Evolutionary conservation across 1,284 basidiomycete species (phyloP).

Genomic region (Sanghuangporus sanghuang): DNA sequence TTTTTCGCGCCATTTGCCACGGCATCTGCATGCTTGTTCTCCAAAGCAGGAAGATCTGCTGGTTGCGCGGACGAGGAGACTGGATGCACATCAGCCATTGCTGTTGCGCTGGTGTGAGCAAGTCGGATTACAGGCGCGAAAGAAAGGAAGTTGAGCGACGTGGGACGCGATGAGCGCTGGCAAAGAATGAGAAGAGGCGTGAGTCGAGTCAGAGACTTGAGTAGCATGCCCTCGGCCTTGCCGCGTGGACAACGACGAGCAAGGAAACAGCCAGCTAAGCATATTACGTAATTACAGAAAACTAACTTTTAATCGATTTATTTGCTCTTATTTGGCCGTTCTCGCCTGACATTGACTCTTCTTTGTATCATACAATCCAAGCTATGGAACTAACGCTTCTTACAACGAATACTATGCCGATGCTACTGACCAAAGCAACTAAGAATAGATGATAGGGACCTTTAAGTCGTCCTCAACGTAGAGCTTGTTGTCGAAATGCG

Average conservation of each 20-base stretch:
- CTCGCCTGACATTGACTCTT: background rate
- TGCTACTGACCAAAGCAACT: background rate
- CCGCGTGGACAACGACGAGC: background rate
- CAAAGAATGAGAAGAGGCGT: background rate
- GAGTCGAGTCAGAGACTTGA: background rate
- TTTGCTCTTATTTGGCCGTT: background rate
- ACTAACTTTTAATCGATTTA: background rate
- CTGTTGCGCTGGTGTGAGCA: background rate
- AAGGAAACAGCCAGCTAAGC: constrained; percentile 1
- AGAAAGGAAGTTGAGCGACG: too few species aligned
- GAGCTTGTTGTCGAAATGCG: background rate
- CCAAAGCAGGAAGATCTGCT: constrained; percentile 29
- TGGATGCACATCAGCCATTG: constrained; percentile 18
- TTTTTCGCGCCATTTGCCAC: constrained; percentile 34
- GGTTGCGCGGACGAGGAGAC: constrained; percentile 35
- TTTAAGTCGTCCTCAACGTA: background rate
- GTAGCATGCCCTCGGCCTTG: background rate
- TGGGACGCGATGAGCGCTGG: background rate
- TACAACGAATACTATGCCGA: too few species aligned
- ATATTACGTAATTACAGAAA: background rate
- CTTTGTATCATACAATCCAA: background rate
- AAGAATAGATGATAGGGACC: background rate
- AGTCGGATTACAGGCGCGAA: background rate
- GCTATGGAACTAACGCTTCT: background rate
- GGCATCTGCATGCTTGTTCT: constrained; percentile 25